Base-by-base conservation (phyloP, 2,329 filamentous ascomycete species). In the Emmonsiellopsis sp. region DNA sequence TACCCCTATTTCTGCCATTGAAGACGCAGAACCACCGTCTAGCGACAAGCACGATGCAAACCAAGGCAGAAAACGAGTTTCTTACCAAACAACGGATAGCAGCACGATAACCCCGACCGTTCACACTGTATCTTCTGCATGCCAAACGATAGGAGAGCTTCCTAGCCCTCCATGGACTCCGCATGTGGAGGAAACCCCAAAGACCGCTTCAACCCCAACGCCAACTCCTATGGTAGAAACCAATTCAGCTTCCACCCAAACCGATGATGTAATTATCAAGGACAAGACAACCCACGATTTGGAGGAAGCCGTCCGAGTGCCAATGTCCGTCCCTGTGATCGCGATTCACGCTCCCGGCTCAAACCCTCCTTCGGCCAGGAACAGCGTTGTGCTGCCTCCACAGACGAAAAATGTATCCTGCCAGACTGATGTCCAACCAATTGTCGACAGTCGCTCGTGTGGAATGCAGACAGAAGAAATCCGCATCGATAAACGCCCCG, bases 401-500 rank as follows among this genome's bases (percentile, higher is more conserved):
- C 83, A 83, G 57, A 85, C 82, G 6, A 96, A 90, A 67, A 89
- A 89, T 69, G 83, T 86, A 58, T 84, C 83, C 15, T 92, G 86
- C 62, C 93, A 98, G 70, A 89, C 90, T 30, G 78, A 78, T 38
- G 74, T 83, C 48, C 68, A 77, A 9, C 63, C 75, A 37, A 62
- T 75, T 8, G 66, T 69, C 30, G 67, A 73, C 15, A 75, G 76
- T 59, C 74, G 72, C 41, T 84, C 78, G 53, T 76, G 71, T 45
- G 82, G 80, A 2, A 79, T 91, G 54, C 93, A 98, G 73, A 98
- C 93, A 0, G 91, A 97, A 61, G 87, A 89, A 55, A 96, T 97
- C 54, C 82, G 88, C 53, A 81, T 94, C 5, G 91, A 95, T 65
- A 82, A 83, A 71, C 82, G 90, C 56, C 74, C 89, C 44, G 81